Percentiles rank a stretch among this genome's conserved stretches.
phyloP scores from a whole-genome alignment of 148 eudicot species.

The Vaccinium vitisidaea region DNA sequence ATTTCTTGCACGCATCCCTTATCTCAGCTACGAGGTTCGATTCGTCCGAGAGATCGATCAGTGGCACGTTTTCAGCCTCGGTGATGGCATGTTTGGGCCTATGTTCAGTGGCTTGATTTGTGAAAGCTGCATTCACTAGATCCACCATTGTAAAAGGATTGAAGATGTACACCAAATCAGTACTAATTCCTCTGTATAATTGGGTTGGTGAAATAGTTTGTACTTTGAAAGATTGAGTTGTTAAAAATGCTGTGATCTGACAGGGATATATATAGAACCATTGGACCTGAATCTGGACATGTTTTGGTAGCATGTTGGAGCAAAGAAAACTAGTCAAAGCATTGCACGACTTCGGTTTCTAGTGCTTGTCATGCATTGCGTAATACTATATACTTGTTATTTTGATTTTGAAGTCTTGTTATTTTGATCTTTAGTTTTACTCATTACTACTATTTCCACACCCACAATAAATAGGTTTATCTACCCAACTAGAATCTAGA shows the following conservation, averaged over 20 bases:
- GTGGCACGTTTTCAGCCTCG: conserved; percentile 33
- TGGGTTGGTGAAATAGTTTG: not conserved
- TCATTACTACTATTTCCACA: too few relatives aligned
- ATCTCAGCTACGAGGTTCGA: not conserved
- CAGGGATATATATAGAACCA: not conserved
- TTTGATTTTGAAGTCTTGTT: too few relatives aligned
- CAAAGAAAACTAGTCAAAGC: not conserved
- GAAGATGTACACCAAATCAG: not conserved
- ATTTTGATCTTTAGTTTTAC: too few relatives aligned
- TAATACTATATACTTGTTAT: not conserved
- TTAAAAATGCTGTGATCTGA: not conserved
- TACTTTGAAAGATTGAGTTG: not conserved
- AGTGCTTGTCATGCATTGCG: not conserved
- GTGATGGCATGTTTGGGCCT: conserved; percentile 33
- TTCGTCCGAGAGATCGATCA: conserved; percentile 11
- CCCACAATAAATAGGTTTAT: too few relatives aligned
- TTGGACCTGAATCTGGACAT: not conserved
- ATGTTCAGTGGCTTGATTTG: conserved; percentile 41
- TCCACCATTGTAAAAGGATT: not conserved
- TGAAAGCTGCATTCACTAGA: conserved; percentile 33
- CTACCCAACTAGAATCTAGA: too few relatives aligned
- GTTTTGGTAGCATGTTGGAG: not conserved
- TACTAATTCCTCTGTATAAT: not conserved
- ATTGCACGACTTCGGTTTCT: not conserved
- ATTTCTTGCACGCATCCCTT: conserved; percentile 16